Base-by-base conservation (phyloP, 2,329 filamentous ascomycete genomes). In the Aspergillus quadricinctus region DNA sequence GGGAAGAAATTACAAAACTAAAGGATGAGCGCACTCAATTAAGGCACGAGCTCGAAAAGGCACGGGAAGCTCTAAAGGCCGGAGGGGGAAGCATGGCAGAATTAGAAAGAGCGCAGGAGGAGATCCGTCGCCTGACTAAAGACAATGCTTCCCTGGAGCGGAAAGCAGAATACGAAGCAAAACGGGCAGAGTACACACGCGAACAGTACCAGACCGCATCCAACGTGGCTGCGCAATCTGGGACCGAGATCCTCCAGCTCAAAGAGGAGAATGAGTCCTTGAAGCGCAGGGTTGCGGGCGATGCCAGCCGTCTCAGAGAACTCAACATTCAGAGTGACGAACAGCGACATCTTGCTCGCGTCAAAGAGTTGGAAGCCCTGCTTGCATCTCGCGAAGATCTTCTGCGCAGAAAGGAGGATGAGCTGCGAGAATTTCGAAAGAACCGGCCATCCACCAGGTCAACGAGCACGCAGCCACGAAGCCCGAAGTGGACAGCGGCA, bases 131-230 rank as follows among this genome's bases (percentile, higher is more conserved):
- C 8, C 60, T 78, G 1, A 67, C 59, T 11, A 71, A 73, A 48
- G 71, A 74, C 35, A 72, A 71, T 41, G 64, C 64, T 9, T 64
- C 62, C 21, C 63, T 77, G 17, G 67, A 74, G 54, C 69, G 69
- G 46, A 74, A 71, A 49, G 66, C 74, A 2, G 72, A 77, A 10
- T 77, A 73, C 51, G 75, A 74, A 49, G 69, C 66, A 46, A 74
- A 73, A 9, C 77, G 78, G 57, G 70, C 75, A 7, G 77, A 78
- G 49, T 79, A 78, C 57, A 77, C 72, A 5, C 72, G 77, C 41
- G 68, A 73, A 56, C 76, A 78, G 61, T 80, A 79, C 53, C 77
- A 79, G 58, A 75, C 71, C 29, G 77, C 76, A 10, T 79, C 77
- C 6, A 76, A 66, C 5, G 69, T 69, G 8, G 77, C 76, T 1